phyloP scores from a whole-genome alignment of 2,329 filamentous ascomycete genomes.

The Scytalidium sp. region DNA sequence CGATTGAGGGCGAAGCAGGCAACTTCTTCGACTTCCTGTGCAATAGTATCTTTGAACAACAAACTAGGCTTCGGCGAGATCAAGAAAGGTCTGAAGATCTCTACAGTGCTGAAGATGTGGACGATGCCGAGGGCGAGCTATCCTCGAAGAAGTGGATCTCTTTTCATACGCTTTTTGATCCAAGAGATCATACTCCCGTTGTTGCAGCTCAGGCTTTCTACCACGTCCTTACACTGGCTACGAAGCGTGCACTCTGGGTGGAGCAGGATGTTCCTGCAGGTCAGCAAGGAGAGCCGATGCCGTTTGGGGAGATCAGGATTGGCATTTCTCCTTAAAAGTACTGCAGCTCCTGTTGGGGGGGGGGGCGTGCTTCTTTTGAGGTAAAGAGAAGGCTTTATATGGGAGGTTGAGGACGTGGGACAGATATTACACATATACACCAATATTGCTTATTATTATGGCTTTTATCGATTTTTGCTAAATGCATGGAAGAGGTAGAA shows the following conservation, averaged over 20 bases:
- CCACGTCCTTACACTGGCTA: constrained; percentile 69
- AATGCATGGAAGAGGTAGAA: too few relatives aligned
- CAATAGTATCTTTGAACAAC: constrained; percentile 36
- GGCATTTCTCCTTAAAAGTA: constrained; percentile 12
- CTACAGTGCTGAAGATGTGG: constrained; percentile 5
- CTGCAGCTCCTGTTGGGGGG: too few relatives aligned
- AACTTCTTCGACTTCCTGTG: constrained; percentile 63
- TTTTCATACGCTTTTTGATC: constrained; percentile 69
- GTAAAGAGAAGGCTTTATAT: too few relatives aligned
- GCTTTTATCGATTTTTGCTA: too few relatives aligned
- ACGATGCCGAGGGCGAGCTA: not conserved
- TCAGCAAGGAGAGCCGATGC: constrained; percentile 7
- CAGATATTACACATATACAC: too few relatives aligned
- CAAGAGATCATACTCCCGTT: constrained; percentile 44
- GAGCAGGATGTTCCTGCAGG: constrained; percentile 43
- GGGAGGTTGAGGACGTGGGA: too few relatives aligned
- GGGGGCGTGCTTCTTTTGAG: too few relatives aligned
- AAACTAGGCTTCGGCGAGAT: constrained; percentile 22
- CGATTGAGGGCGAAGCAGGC: constrained; percentile 53
- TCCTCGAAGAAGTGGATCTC: constrained; percentile 42
- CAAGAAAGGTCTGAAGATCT: constrained; percentile 13
- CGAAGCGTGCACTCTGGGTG: constrained; percentile 60
- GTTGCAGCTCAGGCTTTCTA: constrained; percentile 75
- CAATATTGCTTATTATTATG: too few relatives aligned
- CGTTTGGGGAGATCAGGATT: constrained; percentile 21